Evolutionary conservation across 1,284 basidiomycete species (phyloP), one percentile per base, ranked within the genome.

Genomic region (Boletus austroedulis): DNA sequence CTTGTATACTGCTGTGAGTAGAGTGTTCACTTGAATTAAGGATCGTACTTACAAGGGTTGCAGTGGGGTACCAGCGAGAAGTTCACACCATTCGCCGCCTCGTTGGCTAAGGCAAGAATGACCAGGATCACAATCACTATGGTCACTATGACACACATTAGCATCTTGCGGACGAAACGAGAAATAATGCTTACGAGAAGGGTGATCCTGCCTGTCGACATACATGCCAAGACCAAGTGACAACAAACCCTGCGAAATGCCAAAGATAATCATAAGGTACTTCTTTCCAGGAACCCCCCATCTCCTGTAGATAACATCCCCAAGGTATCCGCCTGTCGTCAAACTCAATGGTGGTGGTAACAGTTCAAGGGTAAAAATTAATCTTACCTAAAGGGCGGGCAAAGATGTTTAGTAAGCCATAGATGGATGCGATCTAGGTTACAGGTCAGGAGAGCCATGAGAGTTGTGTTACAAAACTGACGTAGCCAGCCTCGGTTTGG

Each of bases 21-120:
- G 64, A 55, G 47, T 9, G 26, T 29, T 15, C 17, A 26, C n/a
- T 31, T 9, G 12, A 0, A 26, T 1, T 10, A 11, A 9, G 19
- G 4, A 21, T 15, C 3, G 29, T 19, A 71, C 76, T 62, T 55
- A 78, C 79, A 75, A 11, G 78, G 68, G 56, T 80, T 80, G 64
- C 80, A 81, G 64, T 83, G 82, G 0, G 82, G 82, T 1, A 82
- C 80, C 31, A 83, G 73, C 5, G 80, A 73, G 64, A 84, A 85
- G 64, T 80, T 82, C 4, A 78, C 77, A 4, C 83, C 83, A 58
- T 83, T 84, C 0, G 74, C 82, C 9, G 77, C 69, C 62, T 83
- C 80, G 28, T 61, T 64, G 23, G 55, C 56, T 3, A 55, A 14
- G 15, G 65, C 64, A 23, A 61, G 46, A 21, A 71, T 44, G 29